Base-by-base conservation (phyloP, 169 alveolate species). In the Neospora caninum region DNA sequence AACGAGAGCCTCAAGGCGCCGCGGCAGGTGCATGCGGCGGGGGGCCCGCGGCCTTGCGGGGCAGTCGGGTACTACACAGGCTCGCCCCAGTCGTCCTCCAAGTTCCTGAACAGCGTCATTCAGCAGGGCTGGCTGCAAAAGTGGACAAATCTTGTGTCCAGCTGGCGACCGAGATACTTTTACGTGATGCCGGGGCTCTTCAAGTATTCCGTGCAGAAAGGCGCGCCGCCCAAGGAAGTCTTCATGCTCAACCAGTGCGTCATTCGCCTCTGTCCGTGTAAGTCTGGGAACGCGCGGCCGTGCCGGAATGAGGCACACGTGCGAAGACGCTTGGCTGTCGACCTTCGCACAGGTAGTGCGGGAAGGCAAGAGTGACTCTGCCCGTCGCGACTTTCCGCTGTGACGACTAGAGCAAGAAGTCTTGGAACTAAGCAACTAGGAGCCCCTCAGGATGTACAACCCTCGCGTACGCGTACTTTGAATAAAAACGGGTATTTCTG, bases 81-180 rank as follows among this genome's bases (percentile, higher is more conserved):
- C 58, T 7, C n/a, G 73, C 73, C 73, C 31, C 73, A 64, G 4
- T 78, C 86, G 2, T 78, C 86, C 20, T 78, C 86, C 45, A n/a
- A 38, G 49, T 78, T 78, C 45, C 25, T 42, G 25, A 82, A 82
- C 38, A 82, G 89, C 41, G 89, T 92, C 88, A 80, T 92, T 34
- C 95, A 82, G 80, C 95, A 92, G 67, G 95, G 92, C n/a, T 92
- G 95, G 92, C 92, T 92, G 78, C 92, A 92, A 64, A 92, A 92
- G 88, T 92, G 92, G 95, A 83, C 95, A 22, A 92, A 92, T 42
- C 95, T 92, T 31, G 83, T 92, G 49, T 92, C 95, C 16, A 70
- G 91, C 36, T 92, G 95, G 95, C 67, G 95, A n/a, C 95, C 95
- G 31, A 29, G 91, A 34, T 73, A 92, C 78, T 92, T 92, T 73